A percentile compares a stretch with the other conserved stretches of the same genome.
These are phyloP conservation scores for Dichotomocladium elegans DNA, from an alignment of 371 early-diverging fungal species.

Conservation along the genomic window DNA sequence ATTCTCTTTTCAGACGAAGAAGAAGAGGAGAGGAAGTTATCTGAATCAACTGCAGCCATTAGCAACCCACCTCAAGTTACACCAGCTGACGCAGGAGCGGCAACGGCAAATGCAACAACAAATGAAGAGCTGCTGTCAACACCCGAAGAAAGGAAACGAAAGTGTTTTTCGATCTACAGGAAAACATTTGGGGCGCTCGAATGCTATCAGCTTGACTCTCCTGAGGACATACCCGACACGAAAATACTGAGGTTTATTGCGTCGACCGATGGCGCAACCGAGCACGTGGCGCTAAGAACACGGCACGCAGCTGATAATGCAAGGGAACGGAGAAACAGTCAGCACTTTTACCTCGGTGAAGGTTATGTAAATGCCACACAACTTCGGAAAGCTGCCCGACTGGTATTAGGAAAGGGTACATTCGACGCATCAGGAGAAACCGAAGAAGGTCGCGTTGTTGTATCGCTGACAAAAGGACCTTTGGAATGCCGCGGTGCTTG, in stretches of 20 bases:
- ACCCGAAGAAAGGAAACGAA: constrained; percentile 1
- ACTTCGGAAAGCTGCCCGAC: constrained; percentile 46
- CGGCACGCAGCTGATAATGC: constrained; percentile 18
- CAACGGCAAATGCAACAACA: neutral
- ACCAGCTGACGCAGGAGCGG: constrained; percentile 1
- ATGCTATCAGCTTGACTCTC: constrained; percentile 29
- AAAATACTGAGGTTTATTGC: constrained; percentile 29
- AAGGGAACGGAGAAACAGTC: constrained; percentile 12
- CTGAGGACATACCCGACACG: constrained; percentile 29
- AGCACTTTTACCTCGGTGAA: constrained; percentile 33
- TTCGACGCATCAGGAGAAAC: constrained; percentile 35
- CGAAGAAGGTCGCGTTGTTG: constrained; percentile 15
- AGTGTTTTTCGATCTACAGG: constrained; percentile 11
- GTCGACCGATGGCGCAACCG: constrained; percentile 31
- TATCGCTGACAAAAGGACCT: constrained; percentile 28
- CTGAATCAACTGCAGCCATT: too few species aligned
- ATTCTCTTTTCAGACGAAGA: neutral
- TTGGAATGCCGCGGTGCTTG: constrained; percentile 49
- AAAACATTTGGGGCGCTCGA: constrained; percentile 21
- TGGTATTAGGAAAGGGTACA: constrained; percentile 44
- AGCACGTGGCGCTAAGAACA: constrained; percentile 26
- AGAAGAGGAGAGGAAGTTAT: neutral
- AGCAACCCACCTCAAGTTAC: too few species aligned
- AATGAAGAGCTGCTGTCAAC: neutral
- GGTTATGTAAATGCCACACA: constrained; percentile 56